A percentile compares a stretch with the other conserved stretches of the same genome.
Evolutionary conservation across 495 filamentous ascomycete genomes (phyloP).

Genomic region (Lophiotrema nucula): DNA sequence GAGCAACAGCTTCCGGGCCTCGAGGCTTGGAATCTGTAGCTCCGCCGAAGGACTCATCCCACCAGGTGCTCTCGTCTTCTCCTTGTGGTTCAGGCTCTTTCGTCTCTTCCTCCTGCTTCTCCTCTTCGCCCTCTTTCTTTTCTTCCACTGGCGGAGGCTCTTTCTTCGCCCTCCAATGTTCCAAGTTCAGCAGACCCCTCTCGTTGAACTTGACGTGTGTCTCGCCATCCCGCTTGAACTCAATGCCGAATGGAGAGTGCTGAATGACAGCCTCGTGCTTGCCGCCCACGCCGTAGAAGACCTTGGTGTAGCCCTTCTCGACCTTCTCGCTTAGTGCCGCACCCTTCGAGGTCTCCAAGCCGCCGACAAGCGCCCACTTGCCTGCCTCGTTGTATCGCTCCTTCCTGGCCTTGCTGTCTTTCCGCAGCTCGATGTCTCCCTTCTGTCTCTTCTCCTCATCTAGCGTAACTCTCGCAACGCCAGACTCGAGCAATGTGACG

Average conservation of each 20-base stretch:
- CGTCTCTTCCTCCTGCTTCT: conserved; percentile 43
- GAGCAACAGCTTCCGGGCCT: conserved; percentile 81
- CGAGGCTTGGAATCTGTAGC: conserved; percentile 91
- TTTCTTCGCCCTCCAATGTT: conserved; percentile 91
- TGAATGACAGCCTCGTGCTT: conserved; percentile 77
- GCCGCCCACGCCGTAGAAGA: conserved; percentile 75
- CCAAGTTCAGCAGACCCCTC: conserved; percentile 80
- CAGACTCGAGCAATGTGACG: conserved; percentile 84
- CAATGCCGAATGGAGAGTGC: conserved; percentile 76
- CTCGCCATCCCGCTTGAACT: conserved; percentile 78
- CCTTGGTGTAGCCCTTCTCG: conserved; percentile 65
- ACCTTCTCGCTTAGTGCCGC: conserved; percentile 59
- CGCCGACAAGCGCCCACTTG: conserved; percentile 83
- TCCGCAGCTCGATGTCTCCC: conserved; percentile 82
- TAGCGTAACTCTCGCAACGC: conserved; percentile 77
- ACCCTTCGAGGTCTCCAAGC: conserved; percentile 64
- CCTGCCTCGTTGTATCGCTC: conserved; percentile 90
- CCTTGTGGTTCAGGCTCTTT: conserved; percentile 34
- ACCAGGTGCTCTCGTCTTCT: conserved; percentile 87
- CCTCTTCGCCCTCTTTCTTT: conserved; percentile 41
- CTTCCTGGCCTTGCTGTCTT: conserved; percentile 80
- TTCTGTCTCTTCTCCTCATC: conserved; percentile 89
- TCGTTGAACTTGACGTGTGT: conserved; percentile 88
- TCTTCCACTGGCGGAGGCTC: conserved; percentile 59
- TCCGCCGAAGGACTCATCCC: conserved; percentile 94